Evolutionary conservation across 805 yeast species (phyloP), one percentile per base, ranked within the genome.

Genomic region (Yamadazyma insecticola): DNA sequence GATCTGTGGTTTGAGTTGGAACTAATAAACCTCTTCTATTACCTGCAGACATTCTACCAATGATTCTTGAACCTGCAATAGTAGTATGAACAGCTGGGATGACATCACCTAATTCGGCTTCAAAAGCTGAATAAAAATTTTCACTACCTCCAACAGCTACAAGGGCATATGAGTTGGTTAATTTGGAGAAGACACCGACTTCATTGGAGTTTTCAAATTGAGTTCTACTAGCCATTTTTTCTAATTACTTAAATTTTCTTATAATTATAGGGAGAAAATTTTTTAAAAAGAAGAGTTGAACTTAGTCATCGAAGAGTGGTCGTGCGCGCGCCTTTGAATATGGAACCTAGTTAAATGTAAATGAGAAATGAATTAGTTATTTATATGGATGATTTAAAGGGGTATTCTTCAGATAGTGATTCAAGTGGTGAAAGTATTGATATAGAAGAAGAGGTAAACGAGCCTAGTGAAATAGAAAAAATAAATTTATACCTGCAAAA

Each of bases 41-140:
- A 51, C 96, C 98, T 26, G 96, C 97, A 24, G 96, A 84, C 94
- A 92, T 83, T 62, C 98, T 77, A 52, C 99, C 99, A 39, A 92
- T 82, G 44, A 92, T 92, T 66, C 98, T 81, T 51, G 95, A 89
- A 48, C 98, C 98, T 19, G 97, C 97, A 50, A 92, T 92, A 37
- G 98, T 92, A 33, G 97, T 87, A 57, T 92, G 96, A 42, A 86
- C 92, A 51, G 92, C 86, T 32, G 99, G 99, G 41, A 92, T 78
- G 32, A 87, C 88, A 62, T 89, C 97, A 40, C 97, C 97, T 43
- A 94, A 70, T 63, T 92, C 96, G 32, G 96, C 96, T 70, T 92
- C 98, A 56, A 92, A 90, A 17, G 97, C 95, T 35, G 97, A 88
- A 60, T 81, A 84, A 47, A 74, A 74, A 55, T 73, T 72, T 51